A percentile compares a stretch with the other conserved stretches of the same genome.
Evolutionary conservation across 2,329 filamentous ascomycete species (phyloP).

Genomic region (Dactylellina haptotyla): DNA sequence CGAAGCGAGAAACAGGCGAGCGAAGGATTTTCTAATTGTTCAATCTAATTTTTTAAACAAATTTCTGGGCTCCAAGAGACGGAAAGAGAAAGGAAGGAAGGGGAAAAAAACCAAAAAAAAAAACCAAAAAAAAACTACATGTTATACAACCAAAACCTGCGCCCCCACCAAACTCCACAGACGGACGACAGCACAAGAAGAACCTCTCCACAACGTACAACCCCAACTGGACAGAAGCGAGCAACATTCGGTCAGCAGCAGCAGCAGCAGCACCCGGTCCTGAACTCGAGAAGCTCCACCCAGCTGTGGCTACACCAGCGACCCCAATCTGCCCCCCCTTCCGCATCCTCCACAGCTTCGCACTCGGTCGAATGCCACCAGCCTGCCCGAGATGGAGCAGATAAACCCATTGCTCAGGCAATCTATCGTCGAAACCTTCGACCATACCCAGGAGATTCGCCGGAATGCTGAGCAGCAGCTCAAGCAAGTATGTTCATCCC

Average conservation of each 20-base stretch:
- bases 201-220: constrained; percentile 19
- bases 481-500: constrained; percentile 73
- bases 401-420: constrained; percentile 69
- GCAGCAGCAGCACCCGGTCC: constrained; percentile 7
- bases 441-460: constrained; percentile 77
- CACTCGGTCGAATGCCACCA: constrained; percentile 40
- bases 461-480: constrained; percentile 81
- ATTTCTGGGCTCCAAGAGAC: neutral
- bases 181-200: too few relatives aligned
- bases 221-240: constrained; percentile 40
- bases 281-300: constrained; percentile 22
- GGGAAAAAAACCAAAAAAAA: constrained; percentile 13
- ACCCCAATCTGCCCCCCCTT: constrained; percentile 18
- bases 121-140: too few relatives aligned
- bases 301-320: constrained; percentile 13
- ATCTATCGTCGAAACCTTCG: constrained; percentile 80
- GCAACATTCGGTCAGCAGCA: constrained; percentile 23
- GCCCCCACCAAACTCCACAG: constrained; percentile 51
- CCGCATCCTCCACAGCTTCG: constrained; percentile 30
- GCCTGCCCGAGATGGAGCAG: constrained; percentile 44
- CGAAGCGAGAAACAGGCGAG: too few relatives aligned
- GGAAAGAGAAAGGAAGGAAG: neutral
- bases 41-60: neutral
- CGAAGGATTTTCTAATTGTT: too few relatives aligned
- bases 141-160: constrained; percentile 38